phyloP scores from a whole-genome alignment of 768 basidiomycete species.

The Lactarius hatsudake region DNA sequence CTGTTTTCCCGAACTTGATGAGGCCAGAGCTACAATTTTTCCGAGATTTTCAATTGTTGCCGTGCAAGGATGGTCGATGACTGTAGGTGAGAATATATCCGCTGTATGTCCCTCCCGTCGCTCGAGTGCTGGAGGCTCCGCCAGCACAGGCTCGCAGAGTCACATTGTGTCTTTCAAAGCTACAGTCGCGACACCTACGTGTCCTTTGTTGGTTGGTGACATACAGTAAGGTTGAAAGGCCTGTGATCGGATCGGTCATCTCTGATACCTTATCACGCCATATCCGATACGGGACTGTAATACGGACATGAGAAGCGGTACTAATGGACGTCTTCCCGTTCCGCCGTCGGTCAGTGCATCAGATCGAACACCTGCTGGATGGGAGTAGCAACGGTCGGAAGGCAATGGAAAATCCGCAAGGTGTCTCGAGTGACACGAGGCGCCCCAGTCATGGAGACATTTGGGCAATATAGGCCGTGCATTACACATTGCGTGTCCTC shows the following conservation, averaged over 20 bases:
- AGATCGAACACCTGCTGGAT: not conserved
- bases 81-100: not conserved
- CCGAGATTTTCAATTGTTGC: not conserved
- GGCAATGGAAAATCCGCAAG: not conserved
- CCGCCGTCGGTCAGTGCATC: not conserved
- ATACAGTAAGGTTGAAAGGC: not conserved
- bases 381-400: not conserved
- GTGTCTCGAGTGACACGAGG: not conserved
- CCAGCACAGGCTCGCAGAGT: not conserved
- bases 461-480: not conserved
- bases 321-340: not conserved
- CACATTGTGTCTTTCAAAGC: not conserved
- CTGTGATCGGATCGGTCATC: not conserved
- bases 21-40: not conserved
- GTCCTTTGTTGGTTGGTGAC: not conserved
- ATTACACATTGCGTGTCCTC: not conserved
- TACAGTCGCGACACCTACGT: not conserved
- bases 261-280: not conserved
- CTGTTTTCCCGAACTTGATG: not conserved
- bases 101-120: not conserved
- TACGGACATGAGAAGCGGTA: not conserved
- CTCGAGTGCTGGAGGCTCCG: not conserved
- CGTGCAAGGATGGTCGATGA: not conserved
- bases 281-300: not conserved
- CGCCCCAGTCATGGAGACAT: not conserved